Base-by-base conservation (phyloP, 2,329 filamentous ascomycete species). In the Emmonsia crescens region DNA sequence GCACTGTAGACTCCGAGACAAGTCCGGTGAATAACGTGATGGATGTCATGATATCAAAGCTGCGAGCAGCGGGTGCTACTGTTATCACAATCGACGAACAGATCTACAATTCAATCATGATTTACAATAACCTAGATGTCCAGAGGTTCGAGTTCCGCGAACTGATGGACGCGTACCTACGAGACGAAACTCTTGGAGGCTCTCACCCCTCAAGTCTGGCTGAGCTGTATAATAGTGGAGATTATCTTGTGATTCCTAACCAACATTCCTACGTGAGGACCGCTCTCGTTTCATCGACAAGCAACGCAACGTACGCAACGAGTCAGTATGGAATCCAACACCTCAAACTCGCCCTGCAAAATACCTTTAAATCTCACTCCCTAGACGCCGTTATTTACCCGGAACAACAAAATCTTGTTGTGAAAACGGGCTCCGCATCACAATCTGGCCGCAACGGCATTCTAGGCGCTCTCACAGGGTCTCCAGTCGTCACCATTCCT, bases 371-470 rank as follows among this genome's bases (percentile, higher is more conserved):
- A 0, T 61, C 67, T 0, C 73, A 83, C 64, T 63, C 71, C 0
- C 75, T 88, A 16, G 81, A 85, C 68, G 84, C 81, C 0, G 66
- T 87, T 42, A 79, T 86, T 66, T 88, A 87, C 70, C 85, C 85
- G 0, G 80, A 87, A 68, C 85, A 88, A 67, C 80, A 80, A 68
- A 85, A 85, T 60, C 78, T 87, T 1, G 83, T 85, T 5, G 83
- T 86, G 2, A 78, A 79, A 54, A 71, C 86, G 29, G 84, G 83
- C 2, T 78, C 79, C 0, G 75, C 80, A 0, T 80, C 78, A 0
- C 85, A 88, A 71, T 74, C 74, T n/a, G 84, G 84, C 0, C 76
- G 85, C 2, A 88, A 84, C 65, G 82, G 82, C 2, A 81, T 83
- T 55, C 67, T 83, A 1, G 82, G 80, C 2, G 80, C 82, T 0